Conservation (phyloP, 495 filamentous ascomycete species). For the Parachaetomium inaequale region DNA sequence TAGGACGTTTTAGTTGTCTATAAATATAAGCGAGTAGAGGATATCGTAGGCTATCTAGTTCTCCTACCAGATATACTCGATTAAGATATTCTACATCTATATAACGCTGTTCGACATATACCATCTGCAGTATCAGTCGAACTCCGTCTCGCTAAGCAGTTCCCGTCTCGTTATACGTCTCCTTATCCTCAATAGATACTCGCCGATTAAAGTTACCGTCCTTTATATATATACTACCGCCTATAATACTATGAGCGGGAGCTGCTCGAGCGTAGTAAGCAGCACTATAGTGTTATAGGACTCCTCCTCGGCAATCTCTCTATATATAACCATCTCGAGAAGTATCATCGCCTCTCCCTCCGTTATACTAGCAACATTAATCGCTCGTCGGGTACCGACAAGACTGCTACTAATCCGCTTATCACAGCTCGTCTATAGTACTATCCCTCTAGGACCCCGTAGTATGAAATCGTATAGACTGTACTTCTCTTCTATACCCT, state of each 20-base stretch:
- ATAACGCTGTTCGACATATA: conserved; percentile 24
- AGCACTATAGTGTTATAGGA: conserved; percentile 13
- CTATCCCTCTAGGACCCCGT: conserved; percentile 20
- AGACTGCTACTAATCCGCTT: conserved; percentile 20
- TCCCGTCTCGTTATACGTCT: background rate
- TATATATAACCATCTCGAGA: conserved; percentile 13
- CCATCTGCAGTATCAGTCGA: conserved; percentile 19
- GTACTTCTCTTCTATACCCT: too few relatives aligned
- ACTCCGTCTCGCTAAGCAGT: background rate
- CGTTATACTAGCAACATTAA: conserved; percentile 18
- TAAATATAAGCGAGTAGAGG: conserved; percentile 20
- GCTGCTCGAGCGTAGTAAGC: conserved; percentile 23
- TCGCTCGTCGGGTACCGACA: conserved; percentile 13
- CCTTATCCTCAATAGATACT: background rate
- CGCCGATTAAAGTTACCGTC: background rate
- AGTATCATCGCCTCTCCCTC: conserved; percentile 14
- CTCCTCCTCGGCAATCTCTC: conserved; percentile 17
- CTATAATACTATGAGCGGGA: conserved; percentile 32
- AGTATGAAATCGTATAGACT: too few relatives aligned
- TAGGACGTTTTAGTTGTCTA: conserved; percentile 27
- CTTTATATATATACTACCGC: conserved; percentile 9
- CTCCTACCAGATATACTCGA: conserved; percentile 22
- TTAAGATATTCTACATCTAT: conserved; percentile 28
- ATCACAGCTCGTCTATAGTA: conserved; percentile 34
- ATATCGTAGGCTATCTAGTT: conserved; percentile 25